Percentiles rank a stretch among this genome's conserved stretches.
Conservation (phyloP, 176 grass and related monocot genomes). For the Paspalum vaginatum region DNA sequence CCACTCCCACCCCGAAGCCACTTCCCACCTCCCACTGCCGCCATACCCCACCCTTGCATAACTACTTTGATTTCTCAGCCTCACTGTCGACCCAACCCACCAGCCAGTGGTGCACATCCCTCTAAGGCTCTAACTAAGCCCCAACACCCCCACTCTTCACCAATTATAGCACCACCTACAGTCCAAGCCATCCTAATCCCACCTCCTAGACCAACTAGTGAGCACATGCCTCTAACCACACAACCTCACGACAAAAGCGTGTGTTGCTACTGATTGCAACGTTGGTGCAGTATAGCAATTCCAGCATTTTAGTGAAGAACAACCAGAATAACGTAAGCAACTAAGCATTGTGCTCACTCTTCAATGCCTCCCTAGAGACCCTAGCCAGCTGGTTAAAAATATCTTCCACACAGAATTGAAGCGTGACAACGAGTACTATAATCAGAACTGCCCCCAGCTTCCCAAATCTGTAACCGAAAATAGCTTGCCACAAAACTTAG, state of each 20-base stretch:
- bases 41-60: not conserved
- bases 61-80: not conserved
- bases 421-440: not conserved
- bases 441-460: not conserved
- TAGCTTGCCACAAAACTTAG: not conserved
- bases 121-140: no score
- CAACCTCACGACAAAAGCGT: not conserved
- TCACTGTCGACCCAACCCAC: not conserved
- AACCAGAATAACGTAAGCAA: conserved; percentile 3
- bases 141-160: not conserved
- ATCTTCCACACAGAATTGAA: not conserved
- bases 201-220: not conserved
- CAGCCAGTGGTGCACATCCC: no score
- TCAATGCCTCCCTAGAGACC: not conserved
- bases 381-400: not conserved
- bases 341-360: not conserved
- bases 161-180: not conserved
- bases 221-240: not conserved
- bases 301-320: not conserved
- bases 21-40: not conserved
- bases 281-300: not conserved
- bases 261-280: not conserved
- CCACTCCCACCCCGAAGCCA: not conserved
- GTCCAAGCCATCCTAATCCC: not conserved
- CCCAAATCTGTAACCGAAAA: not conserved